Base-by-base conservation (phyloP, 345 rosid genomes). In the Bretschneidera sinensis region DNA sequence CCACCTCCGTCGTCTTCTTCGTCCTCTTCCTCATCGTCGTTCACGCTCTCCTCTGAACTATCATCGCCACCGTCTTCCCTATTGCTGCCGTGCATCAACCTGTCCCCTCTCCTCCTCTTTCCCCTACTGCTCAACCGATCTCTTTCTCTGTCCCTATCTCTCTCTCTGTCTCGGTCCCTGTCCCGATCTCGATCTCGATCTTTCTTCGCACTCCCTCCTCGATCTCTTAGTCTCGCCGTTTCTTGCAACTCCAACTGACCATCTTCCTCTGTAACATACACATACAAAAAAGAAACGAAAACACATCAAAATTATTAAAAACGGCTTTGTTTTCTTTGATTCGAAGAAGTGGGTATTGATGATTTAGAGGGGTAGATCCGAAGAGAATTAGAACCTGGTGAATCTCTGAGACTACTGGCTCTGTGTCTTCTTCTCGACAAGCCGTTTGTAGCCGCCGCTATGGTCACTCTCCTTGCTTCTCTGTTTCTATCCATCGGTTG, bases 1-100 rank as follows among this genome's bases (percentile, higher is more conserved):
- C n/a, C n/a, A n/a, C 78, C 83, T 1, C 78, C 85, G 15, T 75
- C 88, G 17, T 73, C 96, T 23, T 82, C 97, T 0, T 86, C n/a
- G n/a, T n/a, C 95, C 0, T 86, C 96, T 8, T 91, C 97, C 54
- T 91, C 99, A 9, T 95, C 96, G 18, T 91, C 96, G 72, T 95
- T 85, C 17, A 90, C 84, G 58, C 97, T 95, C 73, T 91, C 99
- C 60, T 91, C 99, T 4, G 96, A 84, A 67, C 76, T 91, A 11
- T 88, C 96, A 22, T 88, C 97, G 2, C 58, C 85, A 28, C 81
- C 96, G 55, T 87, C 97, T 61, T 83, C 94, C 61, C 89, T 66
- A 66, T 69, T 89, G 51, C 70, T 72, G n/a, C 88, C 91, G 72
- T 75, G 87, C 69, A 87, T 66, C 74, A 83, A 55, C 39, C 92